These are phyloP conservation scores for Lophium mytilinum DNA, from an alignment of 495 filamentous ascomycete genomes.

Conservation along the genomic window DNA sequence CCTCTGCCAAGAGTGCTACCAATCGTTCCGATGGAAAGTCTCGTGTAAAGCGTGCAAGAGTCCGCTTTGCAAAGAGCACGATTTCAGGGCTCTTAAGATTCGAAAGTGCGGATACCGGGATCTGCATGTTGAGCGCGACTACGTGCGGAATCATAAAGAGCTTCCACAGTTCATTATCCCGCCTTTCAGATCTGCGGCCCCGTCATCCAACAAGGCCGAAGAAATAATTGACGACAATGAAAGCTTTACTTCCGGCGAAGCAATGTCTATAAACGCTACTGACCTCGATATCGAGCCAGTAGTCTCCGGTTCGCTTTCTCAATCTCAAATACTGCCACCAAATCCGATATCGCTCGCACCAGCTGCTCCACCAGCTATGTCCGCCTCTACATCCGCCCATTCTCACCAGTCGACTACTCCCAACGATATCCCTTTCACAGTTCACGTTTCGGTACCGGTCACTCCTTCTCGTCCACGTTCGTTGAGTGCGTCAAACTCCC, in stretches of 20 bases:
- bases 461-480: conserved; percentile 22
- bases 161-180: conserved; percentile 21
- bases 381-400: conserved; percentile 11
- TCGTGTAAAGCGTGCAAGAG: conserved; percentile 50
- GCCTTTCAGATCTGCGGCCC: conserved; percentile 15
- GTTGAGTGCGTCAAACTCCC: conserved; percentile 20
- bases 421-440: background rate
- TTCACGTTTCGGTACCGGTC: conserved; percentile 7
- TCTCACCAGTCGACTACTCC: conserved; percentile 7
- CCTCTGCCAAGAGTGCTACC: conserved; percentile 52
- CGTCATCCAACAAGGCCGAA: conserved; percentile 4
- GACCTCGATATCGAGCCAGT: background rate
- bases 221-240: conserved; percentile 7
- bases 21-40: conserved; percentile 51
- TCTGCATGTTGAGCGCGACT: conserved; percentile 42
- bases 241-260: background rate
- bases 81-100: conserved; percentile 51
- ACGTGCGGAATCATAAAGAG: conserved; percentile 19
- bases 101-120: conserved; percentile 53
- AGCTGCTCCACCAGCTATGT: conserved; percentile 8
- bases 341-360: background rate
- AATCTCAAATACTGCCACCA: conserved; percentile 22
- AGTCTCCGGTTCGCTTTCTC: conserved; percentile 8
- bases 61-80: conserved; percentile 54
- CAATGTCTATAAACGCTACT: background rate